Conservation (phyloP, 2,329 filamentous ascomycete species). For the Ophiosphaerella herpotricha region DNA sequence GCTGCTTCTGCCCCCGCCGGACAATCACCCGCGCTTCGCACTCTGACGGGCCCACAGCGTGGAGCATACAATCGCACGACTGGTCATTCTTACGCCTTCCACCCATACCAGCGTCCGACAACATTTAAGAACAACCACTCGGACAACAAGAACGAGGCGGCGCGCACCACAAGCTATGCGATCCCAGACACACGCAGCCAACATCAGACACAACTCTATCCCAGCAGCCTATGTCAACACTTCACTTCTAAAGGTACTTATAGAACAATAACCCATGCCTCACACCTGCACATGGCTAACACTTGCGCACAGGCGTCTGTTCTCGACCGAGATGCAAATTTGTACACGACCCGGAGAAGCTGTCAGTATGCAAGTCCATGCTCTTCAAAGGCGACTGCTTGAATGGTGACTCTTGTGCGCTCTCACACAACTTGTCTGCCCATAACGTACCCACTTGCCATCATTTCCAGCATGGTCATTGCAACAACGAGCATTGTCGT, state of each 20-base stretch:
- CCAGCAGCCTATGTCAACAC: slow-evolving; percentile 24
- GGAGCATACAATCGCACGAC: slow-evolving; percentile 13
- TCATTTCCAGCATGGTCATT: slow-evolving; percentile 88
- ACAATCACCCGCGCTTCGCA: not conserved
- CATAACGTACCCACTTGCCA: slow-evolving; percentile 86
- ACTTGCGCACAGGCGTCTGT: slow-evolving; percentile 67
- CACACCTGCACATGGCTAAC: slow-evolving; percentile 13
- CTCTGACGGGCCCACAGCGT: slow-evolving; percentile 5
- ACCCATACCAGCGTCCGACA: slow-evolving; percentile 26
- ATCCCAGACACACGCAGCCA: slow-evolving; percentile 1
- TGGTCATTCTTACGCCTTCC: slow-evolving; percentile 14
- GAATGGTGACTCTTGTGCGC: slow-evolving; percentile 79
- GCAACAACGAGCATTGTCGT: slow-evolving; percentile 81
- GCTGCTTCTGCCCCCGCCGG: not conserved
- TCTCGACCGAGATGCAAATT: slow-evolving; percentile 81
- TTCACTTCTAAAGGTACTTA: slow-evolving; percentile 42
- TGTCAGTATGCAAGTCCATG: slow-evolving; percentile 88
- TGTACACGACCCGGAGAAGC: slow-evolving; percentile 81
- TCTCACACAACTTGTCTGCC: slow-evolving; percentile 84
- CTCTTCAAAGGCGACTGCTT: slow-evolving; percentile 78
- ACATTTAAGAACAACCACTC: slow-evolving; percentile 15
- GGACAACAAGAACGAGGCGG: slow-evolving; percentile 1
- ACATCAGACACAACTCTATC: slow-evolving; percentile 10
- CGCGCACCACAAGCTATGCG: not conserved
- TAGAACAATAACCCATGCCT: slow-evolving; percentile 8